phyloP scores from a whole-genome alignment of 164 flowering plant genomes.

The Kalanchoe fedtschenkoi region DNA sequence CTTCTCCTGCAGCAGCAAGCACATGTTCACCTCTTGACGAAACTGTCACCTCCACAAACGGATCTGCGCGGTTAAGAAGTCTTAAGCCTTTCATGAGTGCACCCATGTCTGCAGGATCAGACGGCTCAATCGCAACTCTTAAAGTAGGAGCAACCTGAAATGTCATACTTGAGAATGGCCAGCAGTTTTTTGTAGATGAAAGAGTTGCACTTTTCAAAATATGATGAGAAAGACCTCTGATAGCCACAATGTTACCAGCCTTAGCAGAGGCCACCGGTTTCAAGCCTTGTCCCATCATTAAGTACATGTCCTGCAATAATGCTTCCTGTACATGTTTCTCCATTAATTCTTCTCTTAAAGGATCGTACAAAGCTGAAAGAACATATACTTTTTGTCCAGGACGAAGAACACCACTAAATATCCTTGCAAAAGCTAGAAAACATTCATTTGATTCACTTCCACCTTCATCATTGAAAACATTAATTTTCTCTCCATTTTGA shows the following conservation, averaged over 20 bases:
- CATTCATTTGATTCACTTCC: conserved; percentile 68
- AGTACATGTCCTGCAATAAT: conserved; percentile 57
- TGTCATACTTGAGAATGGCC: conserved; percentile 95
- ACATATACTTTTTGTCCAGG: conserved; percentile 65
- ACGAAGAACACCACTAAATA: conserved; percentile 72
- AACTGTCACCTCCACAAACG: conserved; percentile 84
- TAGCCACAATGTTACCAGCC: conserved; percentile 85
- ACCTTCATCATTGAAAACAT: conserved; percentile 30
- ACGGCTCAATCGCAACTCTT: conserved; percentile 80
- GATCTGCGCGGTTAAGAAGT: conserved; percentile 85
- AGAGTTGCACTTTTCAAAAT: conserved; percentile 85
- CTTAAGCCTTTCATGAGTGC: conserved; percentile 66
- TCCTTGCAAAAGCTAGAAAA: conserved; percentile 86
- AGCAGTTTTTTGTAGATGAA: conserved; percentile 65
- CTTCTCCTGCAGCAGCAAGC: conserved; percentile 92
- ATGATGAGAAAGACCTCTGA: conserved; percentile 76
- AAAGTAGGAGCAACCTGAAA: conserved; percentile 85
- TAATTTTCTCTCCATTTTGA: conserved; percentile 37
- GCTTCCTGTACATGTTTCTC: conserved; percentile 83
- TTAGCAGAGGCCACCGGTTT: conserved; percentile 50
- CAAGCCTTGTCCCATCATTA: conserved; percentile 95
- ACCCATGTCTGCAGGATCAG: conserved; percentile 77
- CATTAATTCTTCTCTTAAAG: conserved; percentile 44
- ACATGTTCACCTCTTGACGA: conserved; percentile 93
- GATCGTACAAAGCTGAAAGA: conserved; percentile 85